Evolutionary conservation across 805 yeast genomes (phyloP).

Genomic region (Candida ponderosae): DNA sequence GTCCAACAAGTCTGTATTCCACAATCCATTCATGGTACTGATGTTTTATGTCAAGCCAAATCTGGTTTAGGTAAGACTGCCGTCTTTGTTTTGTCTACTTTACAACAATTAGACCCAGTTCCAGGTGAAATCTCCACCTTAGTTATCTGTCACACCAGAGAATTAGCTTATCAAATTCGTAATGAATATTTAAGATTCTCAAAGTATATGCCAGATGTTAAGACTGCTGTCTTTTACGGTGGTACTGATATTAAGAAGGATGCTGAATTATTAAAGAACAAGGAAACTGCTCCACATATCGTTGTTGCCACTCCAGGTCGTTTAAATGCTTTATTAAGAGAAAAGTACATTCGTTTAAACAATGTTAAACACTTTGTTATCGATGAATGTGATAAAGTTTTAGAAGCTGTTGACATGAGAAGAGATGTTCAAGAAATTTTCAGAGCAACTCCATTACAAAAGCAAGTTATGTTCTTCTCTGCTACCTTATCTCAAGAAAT

Average conservation of each 20-base stretch:
- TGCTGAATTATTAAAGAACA: slow-evolving; percentile 79
- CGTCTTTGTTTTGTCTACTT: slow-evolving; percentile 89
- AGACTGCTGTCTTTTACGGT: slow-evolving; percentile 95
- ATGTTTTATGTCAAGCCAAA: slow-evolving; percentile 97
- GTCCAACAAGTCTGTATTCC: slow-evolving; percentile 99
- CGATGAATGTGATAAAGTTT: slow-evolving; percentile 97
- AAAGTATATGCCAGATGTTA: slow-evolving; percentile 96
- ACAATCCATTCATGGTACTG: slow-evolving; percentile 95
- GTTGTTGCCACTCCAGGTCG: slow-evolving; percentile 99
- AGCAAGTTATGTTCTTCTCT: slow-evolving; percentile 99
- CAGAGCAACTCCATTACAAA: slow-evolving; percentile 95
- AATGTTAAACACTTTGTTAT: slow-evolving; percentile 91
- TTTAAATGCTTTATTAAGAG: slow-evolving; percentile 87
- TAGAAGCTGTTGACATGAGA: slow-evolving; percentile 90
- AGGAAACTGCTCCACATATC: slow-evolving; percentile 93
- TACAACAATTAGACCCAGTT: slow-evolving; percentile 95
- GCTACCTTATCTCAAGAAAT: slow-evolving; percentile 93
- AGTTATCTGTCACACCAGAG: slow-evolving; percentile 97
- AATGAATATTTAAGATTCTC: slow-evolving; percentile 97
- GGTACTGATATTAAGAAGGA: slow-evolving; percentile 86
- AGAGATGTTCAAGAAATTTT: slow-evolving; percentile 97
- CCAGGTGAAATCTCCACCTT: slow-evolving; percentile 94
- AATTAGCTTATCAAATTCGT: slow-evolving; percentile 95
- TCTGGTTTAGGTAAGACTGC: slow-evolving; percentile 99
- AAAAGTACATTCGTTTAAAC: slow-evolving; percentile 77